These are phyloP conservation scores for Alternaria hordeiaustralica DNA, from an alignment of 2,329 filamentous ascomycete species.

Conservation along the genomic window DNA sequence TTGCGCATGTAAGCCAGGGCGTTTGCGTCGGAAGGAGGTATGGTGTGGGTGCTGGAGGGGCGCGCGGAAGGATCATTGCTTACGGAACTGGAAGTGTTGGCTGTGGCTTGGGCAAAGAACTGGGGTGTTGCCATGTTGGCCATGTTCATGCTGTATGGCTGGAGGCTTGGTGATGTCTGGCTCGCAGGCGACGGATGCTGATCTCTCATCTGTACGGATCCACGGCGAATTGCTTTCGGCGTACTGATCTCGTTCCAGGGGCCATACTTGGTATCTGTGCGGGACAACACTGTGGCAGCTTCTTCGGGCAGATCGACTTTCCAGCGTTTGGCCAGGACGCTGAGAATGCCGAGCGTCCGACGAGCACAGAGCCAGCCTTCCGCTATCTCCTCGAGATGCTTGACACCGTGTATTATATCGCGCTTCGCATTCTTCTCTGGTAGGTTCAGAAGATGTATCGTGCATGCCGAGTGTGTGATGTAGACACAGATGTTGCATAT, in stretches of 20 bases:
- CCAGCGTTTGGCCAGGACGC: slow-evolving; percentile 87
- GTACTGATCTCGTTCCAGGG: slow-evolving; percentile 55
- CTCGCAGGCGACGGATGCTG: slow-evolving; percentile 28
- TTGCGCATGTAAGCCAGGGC: slow-evolving; percentile 40
- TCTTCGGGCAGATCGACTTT: slow-evolving; percentile 85
- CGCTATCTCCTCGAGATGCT: slow-evolving; percentile 92
- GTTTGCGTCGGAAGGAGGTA: slow-evolving; percentile 40
- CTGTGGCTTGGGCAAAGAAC: slow-evolving; percentile 29
- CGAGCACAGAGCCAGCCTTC: slow-evolving; percentile 93
- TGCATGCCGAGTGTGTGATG: slow-evolving; percentile 92
- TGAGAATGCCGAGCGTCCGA: slow-evolving; percentile 83
- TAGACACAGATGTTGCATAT: slow-evolving; percentile 98
- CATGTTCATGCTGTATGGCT: slow-evolving; percentile 41
- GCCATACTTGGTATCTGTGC: slow-evolving; percentile 82
- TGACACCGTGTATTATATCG: slow-evolving; percentile 89
- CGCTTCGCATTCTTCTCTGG: slow-evolving; percentile 89
- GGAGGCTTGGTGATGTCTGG: slow-evolving; percentile 33
- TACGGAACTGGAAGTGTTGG: slow-evolving; percentile 29
- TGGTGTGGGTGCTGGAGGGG: slow-evolving; percentile 36
- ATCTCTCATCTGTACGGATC: slow-evolving; percentile 22
- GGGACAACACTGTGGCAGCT: slow-evolving; percentile 74
- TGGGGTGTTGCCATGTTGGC: slow-evolving; percentile 31
- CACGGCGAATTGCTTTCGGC: slow-evolving; percentile 27
- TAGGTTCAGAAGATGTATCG: slow-evolving; percentile 90
- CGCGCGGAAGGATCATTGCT: slow-evolving; percentile 31